Conservation (phyloP, 495 filamentous ascomycete species). For the Xylaria bambusicola region DNA sequence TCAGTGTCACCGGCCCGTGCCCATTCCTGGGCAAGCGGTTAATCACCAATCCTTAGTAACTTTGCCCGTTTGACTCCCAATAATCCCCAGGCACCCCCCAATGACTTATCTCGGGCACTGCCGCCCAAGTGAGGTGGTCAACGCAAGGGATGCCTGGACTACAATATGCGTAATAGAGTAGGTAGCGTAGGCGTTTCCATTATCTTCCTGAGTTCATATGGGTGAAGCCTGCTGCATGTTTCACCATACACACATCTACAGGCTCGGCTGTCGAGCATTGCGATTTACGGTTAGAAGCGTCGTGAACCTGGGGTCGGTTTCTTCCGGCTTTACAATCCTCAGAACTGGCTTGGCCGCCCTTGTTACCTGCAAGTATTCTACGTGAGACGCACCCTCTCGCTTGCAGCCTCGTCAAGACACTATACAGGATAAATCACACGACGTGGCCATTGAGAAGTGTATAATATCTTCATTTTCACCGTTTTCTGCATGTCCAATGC, state of each 20-base stretch:
- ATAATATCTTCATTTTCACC: no score
- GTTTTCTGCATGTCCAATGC: no score
- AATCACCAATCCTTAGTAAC: no score
- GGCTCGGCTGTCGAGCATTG: slow-evolving; percentile 10
- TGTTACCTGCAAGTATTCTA: no score
- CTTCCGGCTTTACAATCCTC: slow-evolving; percentile 6
- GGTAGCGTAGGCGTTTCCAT: background rate
- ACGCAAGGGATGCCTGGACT: no score
- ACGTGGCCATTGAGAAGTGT: no score
- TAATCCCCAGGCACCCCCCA: background rate
- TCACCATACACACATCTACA: slow-evolving; percentile 5
- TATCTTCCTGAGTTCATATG: slow-evolving; percentile 8
- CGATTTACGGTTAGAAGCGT: background rate
- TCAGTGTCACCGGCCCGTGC: background rate
- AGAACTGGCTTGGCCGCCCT: no score
- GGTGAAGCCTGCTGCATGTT: slow-evolving; percentile 18
- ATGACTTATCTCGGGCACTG: slow-evolving; percentile 2
- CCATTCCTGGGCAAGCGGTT: background rate
- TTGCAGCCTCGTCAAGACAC: background rate
- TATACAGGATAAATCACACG: no score
- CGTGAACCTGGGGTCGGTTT: slow-evolving; percentile 20
- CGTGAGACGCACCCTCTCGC: background rate
- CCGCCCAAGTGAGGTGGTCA: background rate
- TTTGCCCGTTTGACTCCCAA: no score
- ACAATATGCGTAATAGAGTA: no score